A percentile compares a stretch with the other conserved stretches of the same genome.
Conservation (phyloP, 2,329 filamentous ascomycete species). For the Fusarium algeriense region DNA sequence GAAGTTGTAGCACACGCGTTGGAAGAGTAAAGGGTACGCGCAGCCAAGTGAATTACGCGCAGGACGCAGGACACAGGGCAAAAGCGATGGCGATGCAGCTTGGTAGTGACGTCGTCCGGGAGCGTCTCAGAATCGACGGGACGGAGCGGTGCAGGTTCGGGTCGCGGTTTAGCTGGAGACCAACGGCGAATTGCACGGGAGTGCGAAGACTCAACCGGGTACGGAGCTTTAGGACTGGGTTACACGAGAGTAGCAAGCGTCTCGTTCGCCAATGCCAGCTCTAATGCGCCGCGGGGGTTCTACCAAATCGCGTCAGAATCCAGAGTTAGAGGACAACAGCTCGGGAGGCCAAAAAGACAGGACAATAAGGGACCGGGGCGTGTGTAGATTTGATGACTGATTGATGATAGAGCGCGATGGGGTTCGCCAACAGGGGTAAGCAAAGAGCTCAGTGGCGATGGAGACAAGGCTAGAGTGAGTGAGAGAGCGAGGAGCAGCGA, state of each 20-base stretch:
- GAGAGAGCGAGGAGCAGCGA: constrained; percentile 24
- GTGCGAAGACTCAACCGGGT: constrained; percentile 36
- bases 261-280: constrained; percentile 46
- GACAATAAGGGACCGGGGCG: constrained; percentile 25
- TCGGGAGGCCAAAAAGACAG: constrained; percentile 15
- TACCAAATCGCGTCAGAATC: constrained; percentile 46
- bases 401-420: constrained; percentile 24
- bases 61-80: constrained; percentile 24
- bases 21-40: constrained; percentile 29
- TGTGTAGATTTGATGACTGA: constrained; percentile 24
- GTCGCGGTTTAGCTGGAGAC: constrained; percentile 31
- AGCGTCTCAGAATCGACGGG: constrained; percentile 40
- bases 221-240: constrained; percentile 40
- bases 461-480: constrained; percentile 27
- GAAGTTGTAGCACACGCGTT: constrained; percentile 41
- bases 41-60: constrained; percentile 36
- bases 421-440: constrained; percentile 35
- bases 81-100: background rate
- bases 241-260: constrained; percentile 46
- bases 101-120: constrained; percentile 28
- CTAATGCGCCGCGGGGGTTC: constrained; percentile 33
- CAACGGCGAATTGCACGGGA: constrained; percentile 31
- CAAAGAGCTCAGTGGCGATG: constrained; percentile 15
- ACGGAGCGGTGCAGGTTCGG: constrained; percentile 44
- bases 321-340: constrained; percentile 31